Evolutionary conservation across 1,284 basidiomycete species (phyloP).

Genomic region (Veloboletus limbatus): DNA sequence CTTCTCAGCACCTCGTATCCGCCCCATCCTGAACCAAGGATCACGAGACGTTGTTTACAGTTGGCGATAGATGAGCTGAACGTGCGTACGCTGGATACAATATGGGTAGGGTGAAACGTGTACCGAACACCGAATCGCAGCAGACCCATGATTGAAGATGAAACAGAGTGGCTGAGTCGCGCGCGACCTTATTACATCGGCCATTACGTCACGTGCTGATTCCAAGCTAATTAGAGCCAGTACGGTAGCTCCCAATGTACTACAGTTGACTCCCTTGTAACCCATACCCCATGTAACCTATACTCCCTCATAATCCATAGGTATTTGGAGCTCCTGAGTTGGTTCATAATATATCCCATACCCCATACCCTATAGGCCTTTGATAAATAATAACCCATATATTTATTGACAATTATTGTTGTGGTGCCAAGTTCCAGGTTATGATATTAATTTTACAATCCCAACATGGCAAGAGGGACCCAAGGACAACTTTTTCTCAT

Average conservation of each 20-base stretch:
- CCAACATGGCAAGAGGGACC: conserved; percentile 7
- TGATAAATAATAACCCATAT: not conserved
- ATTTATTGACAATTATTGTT: not conserved
- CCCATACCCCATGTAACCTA: not conserved
- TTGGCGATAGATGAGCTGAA: conserved; percentile 38
- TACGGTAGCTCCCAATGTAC: no score
- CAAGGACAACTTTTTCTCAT: no score
- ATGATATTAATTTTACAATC: not conserved
- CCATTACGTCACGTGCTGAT: no score
- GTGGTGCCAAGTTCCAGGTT: no score
- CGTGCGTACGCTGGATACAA: conserved; percentile 22
- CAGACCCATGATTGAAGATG: no score
- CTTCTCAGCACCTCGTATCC: conserved; percentile 70
- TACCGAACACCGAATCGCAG: conserved; percentile 9
- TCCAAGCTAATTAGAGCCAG: no score
- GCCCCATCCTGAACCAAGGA: conserved; percentile 84
- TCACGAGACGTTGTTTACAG: conserved; percentile 65
- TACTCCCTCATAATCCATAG: not conserved
- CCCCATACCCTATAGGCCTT: not conserved
- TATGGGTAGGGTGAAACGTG: not conserved
- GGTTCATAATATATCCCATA: not conserved
- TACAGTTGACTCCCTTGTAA: not conserved
- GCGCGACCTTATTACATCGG: no score
- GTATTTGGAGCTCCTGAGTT: not conserved
- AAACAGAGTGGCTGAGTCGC: no score